phyloP scores from a whole-genome alignment of 129 eudicot genomes.

The Tagetes patula region DNA sequence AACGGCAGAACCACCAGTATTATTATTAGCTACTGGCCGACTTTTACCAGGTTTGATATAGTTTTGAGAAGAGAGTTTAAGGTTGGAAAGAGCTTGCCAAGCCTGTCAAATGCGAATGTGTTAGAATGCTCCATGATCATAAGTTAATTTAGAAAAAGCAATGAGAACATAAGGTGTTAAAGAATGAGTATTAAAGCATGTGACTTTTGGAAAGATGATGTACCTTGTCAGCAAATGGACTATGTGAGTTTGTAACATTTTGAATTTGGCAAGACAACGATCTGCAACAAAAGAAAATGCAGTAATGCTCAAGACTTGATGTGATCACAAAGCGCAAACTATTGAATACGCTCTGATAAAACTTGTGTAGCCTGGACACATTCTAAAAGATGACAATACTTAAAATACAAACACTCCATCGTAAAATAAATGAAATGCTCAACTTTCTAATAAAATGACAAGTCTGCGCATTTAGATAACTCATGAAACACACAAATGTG shows the following conservation, averaged over 20 bases:
- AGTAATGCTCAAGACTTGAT: constrained; percentile 9
- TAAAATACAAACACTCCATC: background rate
- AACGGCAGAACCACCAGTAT: constrained; percentile 25
- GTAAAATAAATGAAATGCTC: background rate
- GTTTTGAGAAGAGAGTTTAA: constrained; percentile 61
- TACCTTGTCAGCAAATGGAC: constrained; percentile 80
- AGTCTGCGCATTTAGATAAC: background rate
- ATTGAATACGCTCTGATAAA: background rate
- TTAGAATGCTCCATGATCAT: constrained; percentile 14
- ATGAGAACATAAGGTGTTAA: background rate
- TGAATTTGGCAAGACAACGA: constrained; percentile 55
- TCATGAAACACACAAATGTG: constrained; percentile 3
- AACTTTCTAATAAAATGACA: background rate
- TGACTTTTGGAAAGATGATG: constrained; percentile 9
- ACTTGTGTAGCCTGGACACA: constrained; percentile 6
- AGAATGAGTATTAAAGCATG: constrained; percentile 5
- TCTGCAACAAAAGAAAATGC: constrained; percentile 41
- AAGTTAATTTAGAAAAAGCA: background rate
- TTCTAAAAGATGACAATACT: background rate
- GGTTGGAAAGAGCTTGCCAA: constrained; percentile 73
- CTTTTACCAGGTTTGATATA: constrained; percentile 79
- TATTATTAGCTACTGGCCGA: constrained; percentile 43
- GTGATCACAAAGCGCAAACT: constrained; percentile 2
- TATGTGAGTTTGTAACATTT: constrained; percentile 41
- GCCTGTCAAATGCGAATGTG: constrained; percentile 53